Evolutionary conservation across 306 rosid genomes (phyloP).

Genomic region (Sophora flavescens): DNA sequence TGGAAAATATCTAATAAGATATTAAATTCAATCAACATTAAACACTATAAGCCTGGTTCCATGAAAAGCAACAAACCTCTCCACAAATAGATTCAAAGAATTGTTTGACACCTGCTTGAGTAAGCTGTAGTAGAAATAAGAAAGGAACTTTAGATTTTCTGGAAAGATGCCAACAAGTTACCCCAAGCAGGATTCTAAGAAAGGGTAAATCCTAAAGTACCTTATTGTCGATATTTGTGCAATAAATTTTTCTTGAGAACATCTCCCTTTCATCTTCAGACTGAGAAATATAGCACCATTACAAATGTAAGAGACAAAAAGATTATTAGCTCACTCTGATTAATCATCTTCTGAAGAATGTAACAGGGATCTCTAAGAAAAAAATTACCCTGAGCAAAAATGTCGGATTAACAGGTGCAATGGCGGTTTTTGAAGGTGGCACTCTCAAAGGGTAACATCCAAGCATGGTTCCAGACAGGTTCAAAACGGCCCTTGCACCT

Average conservation of each 20-base stretch:
- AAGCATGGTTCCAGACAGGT: constrained; percentile 94
- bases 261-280: constrained; percentile 97
- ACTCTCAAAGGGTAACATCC: constrained; percentile 94
- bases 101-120: constrained; percentile 89
- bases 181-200: constrained; percentile 31
- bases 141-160: constrained; percentile 7
- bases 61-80: constrained; percentile 72
- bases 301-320: constrained; percentile 40
- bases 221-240: constrained; percentile 98
- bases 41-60: constrained; percentile 27
- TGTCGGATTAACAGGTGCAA: constrained; percentile 96
- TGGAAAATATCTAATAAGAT: constrained; percentile 27
- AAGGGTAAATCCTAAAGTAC: constrained; percentile 53
- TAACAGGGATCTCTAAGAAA: constrained; percentile 13
- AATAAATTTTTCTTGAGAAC: constrained; percentile 98
- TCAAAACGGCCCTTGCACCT: constrained; percentile 90
- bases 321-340: constrained; percentile 34
- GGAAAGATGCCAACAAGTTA: constrained; percentile 32
- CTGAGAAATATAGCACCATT: constrained; percentile 54
- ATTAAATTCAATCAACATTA: constrained; percentile 34
- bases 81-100: constrained; percentile 96
- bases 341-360: constrained; percentile 20
- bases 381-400: constrained; percentile 89
- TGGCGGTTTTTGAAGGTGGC: constrained; percentile 99
- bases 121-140: constrained; percentile 65